A percentile compares a stretch with the other conserved stretches of the same genome.
Evolutionary conservation across 2,329 filamentous ascomycete species (phyloP).

Genomic region (Claviceps africana): DNA sequence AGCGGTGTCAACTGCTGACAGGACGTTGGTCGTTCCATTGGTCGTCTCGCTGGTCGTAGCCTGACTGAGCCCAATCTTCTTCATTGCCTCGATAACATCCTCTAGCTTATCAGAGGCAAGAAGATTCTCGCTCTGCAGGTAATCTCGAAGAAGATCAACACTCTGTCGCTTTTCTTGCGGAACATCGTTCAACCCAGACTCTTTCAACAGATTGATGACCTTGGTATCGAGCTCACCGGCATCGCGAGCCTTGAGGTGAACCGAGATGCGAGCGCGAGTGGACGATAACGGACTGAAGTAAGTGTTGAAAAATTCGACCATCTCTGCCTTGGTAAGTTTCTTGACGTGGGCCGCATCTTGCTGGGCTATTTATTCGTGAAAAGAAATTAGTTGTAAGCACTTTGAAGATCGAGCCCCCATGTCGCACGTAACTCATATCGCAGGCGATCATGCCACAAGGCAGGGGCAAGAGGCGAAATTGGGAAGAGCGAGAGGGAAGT

Average conservation of each 20-base stretch:
- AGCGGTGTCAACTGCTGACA: conserved; percentile 24
- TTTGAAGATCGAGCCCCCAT: not conserved
- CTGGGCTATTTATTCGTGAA: conserved; percentile 37
- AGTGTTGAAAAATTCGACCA: conserved; percentile 63
- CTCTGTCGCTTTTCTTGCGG: conserved; percentile 33
- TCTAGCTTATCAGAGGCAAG: conserved; percentile 36
- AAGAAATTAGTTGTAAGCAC: not conserved
- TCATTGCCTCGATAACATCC: conserved; percentile 31
- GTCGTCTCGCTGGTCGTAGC: conserved; percentile 19
- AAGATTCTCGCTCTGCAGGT: conserved; percentile 33
- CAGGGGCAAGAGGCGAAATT: not conserved
- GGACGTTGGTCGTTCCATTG: conserved; percentile 27
- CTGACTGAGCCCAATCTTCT: conserved; percentile 27
- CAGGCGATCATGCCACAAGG: not conserved
- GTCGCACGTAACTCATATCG: not conserved
- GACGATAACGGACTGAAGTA: conserved; percentile 64
- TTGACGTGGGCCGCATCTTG: conserved; percentile 65
- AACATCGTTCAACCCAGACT: conserved; percentile 21
- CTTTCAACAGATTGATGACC: conserved; percentile 25
- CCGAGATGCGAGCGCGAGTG: conserved; percentile 64
- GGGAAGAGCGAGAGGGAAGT: not conserved
- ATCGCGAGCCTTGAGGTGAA: conserved; percentile 69
- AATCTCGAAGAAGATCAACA: conserved; percentile 32
- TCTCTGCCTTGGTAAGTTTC: conserved; percentile 60
- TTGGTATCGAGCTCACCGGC: conserved; percentile 31